A percentile compares a stretch with the other conserved stretches of the same genome.
phyloP scores from a whole-genome alignment of 2,329 filamentous ascomycete genomes.

The Sporothrix luriei region DNA sequence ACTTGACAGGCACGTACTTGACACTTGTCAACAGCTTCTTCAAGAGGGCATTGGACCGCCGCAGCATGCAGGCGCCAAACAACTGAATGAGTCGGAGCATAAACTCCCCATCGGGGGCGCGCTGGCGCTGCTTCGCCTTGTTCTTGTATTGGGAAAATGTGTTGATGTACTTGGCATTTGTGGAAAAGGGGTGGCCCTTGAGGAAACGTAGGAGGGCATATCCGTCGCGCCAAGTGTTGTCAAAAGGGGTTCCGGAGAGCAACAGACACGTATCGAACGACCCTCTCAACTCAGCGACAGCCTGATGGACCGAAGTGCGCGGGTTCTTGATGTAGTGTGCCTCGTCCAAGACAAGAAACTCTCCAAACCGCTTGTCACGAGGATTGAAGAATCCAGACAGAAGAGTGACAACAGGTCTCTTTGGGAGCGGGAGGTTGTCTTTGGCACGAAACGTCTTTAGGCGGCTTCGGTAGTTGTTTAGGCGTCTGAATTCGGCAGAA shows the following conservation, averaged over 20 bases:
- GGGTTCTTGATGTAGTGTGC: neutral
- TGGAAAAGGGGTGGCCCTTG: neutral
- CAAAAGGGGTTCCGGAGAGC: neutral
- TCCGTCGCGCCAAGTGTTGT: conserved; percentile 5
- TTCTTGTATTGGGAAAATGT: conserved; percentile 6
- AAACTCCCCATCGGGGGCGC: conserved; percentile 9
- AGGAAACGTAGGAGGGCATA: neutral
- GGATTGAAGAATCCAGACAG: neutral
- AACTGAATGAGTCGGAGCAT: neutral
- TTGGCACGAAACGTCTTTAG: neutral
- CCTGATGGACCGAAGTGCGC: neutral
- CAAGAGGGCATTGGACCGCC: neutral
- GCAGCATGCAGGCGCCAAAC: neutral
- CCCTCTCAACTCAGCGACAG: neutral
- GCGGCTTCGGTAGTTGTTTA: neutral
- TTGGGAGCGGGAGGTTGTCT: neutral
- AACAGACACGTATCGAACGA: neutral
- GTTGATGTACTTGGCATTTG: neutral
- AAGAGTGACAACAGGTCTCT: conserved; percentile 5
- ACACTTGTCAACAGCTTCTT: no score
- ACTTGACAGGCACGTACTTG: no score
- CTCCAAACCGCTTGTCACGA: neutral
- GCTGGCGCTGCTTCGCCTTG: neutral
- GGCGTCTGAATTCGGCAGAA: neutral
- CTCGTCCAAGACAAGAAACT: neutral